Conservation (phyloP, 208 protist genomes). For the Polymyxa betae region DNA sequence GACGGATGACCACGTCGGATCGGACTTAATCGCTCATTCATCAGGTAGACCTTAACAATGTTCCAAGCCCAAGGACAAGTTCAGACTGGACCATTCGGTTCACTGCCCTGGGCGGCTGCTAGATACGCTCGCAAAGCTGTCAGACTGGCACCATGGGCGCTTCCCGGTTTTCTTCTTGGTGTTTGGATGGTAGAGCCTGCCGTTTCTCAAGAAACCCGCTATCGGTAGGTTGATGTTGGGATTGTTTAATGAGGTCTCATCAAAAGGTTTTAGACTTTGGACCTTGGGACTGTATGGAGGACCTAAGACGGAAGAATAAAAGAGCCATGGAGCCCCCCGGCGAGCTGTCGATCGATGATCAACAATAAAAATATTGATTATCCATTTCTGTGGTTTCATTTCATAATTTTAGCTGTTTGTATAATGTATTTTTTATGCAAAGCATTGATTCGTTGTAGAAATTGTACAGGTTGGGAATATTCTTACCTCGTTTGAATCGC, state of each 20-base stretch:
- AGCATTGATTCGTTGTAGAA: neutral
- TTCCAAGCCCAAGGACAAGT: too few relatives aligned
- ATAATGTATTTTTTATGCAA: neutral
- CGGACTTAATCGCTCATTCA: too few relatives aligned
- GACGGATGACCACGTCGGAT: too few relatives aligned
- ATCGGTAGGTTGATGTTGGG: neutral
- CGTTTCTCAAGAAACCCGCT: neutral
- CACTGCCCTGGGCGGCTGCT: neutral
- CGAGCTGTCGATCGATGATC: neutral
- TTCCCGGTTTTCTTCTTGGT: neutral
- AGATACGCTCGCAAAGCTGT: neutral
- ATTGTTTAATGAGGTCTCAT: neutral
- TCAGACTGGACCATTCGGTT: neutral
- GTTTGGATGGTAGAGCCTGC: conserved; percentile 21
- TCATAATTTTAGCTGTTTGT: neutral
- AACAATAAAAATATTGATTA: neutral
- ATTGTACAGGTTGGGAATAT: too few relatives aligned
- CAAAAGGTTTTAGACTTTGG: neutral
- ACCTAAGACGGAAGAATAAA: neutral
- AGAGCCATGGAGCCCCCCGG: neutral
- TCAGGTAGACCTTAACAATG: too few relatives aligned
- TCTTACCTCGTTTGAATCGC: too few relatives aligned
- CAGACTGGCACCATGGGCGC: neutral
- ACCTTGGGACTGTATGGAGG: conserved; percentile 7
- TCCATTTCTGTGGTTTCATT: neutral